Evolutionary conservation across 2,329 filamentous ascomycete species (phyloP).

Genomic region (Pseudogymnoascus sp.): DNA sequence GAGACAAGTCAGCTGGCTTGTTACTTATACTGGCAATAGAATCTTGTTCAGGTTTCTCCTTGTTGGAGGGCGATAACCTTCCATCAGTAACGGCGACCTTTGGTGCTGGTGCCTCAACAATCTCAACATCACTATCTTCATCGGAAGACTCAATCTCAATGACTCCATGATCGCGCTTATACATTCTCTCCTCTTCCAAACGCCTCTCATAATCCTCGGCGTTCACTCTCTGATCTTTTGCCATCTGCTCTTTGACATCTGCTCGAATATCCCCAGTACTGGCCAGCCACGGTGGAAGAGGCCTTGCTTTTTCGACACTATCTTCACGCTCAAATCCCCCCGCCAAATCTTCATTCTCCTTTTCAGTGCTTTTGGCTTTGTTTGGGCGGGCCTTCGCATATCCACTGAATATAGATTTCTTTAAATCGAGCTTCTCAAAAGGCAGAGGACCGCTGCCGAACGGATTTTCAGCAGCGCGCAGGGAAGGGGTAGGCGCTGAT

Average conservation of each 20-base stretch:
- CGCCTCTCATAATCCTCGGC: conserved; percentile 53
- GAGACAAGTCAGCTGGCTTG: neutral
- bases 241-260: conserved; percentile 49
- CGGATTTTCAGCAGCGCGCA: conserved; percentile 40
- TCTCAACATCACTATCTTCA: conserved; percentile 45
- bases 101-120: conserved; percentile 42
- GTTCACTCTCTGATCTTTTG: conserved; percentile 50
- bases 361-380: neutral
- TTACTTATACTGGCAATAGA: neutral
- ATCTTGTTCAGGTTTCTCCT: neutral
- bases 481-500: conserved; percentile 18
- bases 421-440: conserved; percentile 77
- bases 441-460: conserved; percentile 76
- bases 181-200: conserved; percentile 44
- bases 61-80: conserved; percentile 9
- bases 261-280: conserved; percentile 58
- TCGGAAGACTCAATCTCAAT: conserved; percentile 58
- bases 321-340: conserved; percentile 33
- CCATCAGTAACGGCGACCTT: conserved; percentile 14
- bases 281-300: conserved; percentile 68
- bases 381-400: neutral
- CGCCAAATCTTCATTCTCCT: conserved; percentile 24
- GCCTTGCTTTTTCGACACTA: conserved; percentile 31
- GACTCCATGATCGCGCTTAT: conserved; percentile 40
- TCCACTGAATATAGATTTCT: conserved; percentile 46